Conservation (phyloP, 2,329 filamentous ascomycete genomes). For the Lecanoromycetidae sp. region DNA sequence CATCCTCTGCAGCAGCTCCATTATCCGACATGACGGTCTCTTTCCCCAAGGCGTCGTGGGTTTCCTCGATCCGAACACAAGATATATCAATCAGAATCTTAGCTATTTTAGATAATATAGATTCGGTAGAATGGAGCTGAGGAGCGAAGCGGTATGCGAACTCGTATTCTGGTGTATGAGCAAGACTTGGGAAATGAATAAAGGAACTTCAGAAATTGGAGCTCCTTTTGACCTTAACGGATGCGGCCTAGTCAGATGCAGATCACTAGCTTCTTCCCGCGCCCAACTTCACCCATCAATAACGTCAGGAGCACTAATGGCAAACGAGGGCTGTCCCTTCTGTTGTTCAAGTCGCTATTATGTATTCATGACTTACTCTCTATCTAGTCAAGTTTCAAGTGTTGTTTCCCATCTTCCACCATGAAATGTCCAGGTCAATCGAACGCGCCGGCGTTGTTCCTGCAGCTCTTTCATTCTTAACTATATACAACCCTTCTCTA, state of each 20-base stretch:
- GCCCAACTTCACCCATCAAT: no score
- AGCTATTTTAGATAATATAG: no score
- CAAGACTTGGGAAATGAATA: no score
- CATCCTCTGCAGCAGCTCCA: conserved; percentile 16
- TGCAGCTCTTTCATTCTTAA: conserved; percentile 76
- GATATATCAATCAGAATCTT: no score
- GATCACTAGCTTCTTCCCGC: no score
- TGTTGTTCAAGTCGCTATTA: background rate
- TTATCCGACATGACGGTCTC: conserved; percentile 17
- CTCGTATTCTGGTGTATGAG: no score
- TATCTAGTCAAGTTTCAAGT: background rate
- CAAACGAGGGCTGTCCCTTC: background rate
- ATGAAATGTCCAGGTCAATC: conserved; percentile 18
- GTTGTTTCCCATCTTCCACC: conserved; percentile 4
- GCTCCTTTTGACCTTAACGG: no score
- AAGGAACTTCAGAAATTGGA: no score
- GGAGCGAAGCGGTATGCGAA: no score
- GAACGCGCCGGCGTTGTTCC: conserved; percentile 42
- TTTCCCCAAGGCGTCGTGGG: background rate
- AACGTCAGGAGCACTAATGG: conserved; percentile 1
- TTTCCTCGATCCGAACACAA: no score
- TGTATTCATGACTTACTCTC: background rate
- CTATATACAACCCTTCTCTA: conserved; percentile 87
- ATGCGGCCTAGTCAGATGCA: no score
- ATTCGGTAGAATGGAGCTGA: no score